Base-by-base conservation (phyloP, 768 basidiomycete genomes). In the Mycena crocata region DNA sequence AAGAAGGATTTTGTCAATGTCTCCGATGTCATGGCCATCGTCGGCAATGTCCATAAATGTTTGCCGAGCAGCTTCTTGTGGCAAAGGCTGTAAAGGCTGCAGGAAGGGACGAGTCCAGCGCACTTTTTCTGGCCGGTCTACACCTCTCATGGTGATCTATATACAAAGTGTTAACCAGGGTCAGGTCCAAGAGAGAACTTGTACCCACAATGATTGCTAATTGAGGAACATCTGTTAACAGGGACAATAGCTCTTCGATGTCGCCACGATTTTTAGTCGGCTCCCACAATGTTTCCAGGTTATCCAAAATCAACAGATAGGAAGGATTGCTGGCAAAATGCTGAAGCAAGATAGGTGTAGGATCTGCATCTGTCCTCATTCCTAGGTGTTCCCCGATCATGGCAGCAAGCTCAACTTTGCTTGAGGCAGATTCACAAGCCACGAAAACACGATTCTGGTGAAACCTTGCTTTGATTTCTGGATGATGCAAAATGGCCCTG, bases 211-310 rank as follows among this genome's bases (percentile, higher is more conserved):
- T 26, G 10, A 62, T 19, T 1, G 50, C 48, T 1, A 52, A 37
- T 24, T 51, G 37, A 1, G 5, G 4, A 24, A 35, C 6, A 26
- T 39, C 58, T 2, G 46, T 50, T 2, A 60, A 32, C 7, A 28
- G n/a, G 12, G n/a, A 34, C 13, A 62, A 23, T 3, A 62, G n/a
- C 26, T 44, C 24, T 31, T 62, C 60, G 39, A 62, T 31, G 17
- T 42, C 50, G 8, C 32, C 12, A 31, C 60, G 32, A 42, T 37
- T 52, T 24, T 35, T 37, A 7, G n/a, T 6, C 15, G 60, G 46
- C 35, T 62, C 60, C 60, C 60, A 62, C 13, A 28, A n/a, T 9
- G 60, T 62, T 40, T 62, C 60, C 21, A 54, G 17, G 23, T 62
- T 62, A 28, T 62, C 60, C 26, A 62, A 30, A 13, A 62, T 26